phyloP scores from a whole-genome alignment of 306 rosid genomes.

The Cucurbita maxima region DNA sequence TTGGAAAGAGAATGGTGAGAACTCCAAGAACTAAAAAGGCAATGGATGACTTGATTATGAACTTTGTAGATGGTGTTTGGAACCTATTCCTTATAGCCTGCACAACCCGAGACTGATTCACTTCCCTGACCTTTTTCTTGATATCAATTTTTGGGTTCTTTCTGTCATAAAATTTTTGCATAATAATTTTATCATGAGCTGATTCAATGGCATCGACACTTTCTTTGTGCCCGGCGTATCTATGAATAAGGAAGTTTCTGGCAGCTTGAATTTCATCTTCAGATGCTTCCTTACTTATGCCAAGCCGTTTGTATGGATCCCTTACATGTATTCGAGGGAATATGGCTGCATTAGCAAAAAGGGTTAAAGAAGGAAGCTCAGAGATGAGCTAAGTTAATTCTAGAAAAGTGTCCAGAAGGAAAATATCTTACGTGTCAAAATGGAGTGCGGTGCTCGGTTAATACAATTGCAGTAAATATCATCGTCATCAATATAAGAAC shows the following conservation, averaged over 20 bases:
- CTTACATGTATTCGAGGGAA: conserved; percentile 82
- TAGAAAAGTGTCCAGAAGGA: background rate
- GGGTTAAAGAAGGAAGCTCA: background rate
- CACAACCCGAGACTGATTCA: conserved; percentile 57
- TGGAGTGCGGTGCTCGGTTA: background rate
- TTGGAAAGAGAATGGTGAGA: conserved; percentile 70
- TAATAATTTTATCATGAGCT: conserved; percentile 83
- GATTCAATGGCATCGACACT: conserved; percentile 91
- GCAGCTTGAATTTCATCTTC: conserved; percentile 94
- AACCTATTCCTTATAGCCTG: conserved; percentile 71
- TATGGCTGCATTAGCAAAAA: conserved; percentile 30
- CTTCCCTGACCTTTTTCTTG: conserved; percentile 66
- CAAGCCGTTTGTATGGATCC: conserved; percentile 93
- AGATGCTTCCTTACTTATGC: conserved; percentile 86
- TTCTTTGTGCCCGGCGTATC: conserved; percentile 74
- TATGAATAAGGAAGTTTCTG: conserved; percentile 75
- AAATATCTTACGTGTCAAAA: background rate
- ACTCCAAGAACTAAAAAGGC: conserved; percentile 56
- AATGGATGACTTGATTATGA: conserved; percentile 61
- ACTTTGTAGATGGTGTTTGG: conserved; percentile 56
- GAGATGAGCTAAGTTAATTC: background rate
- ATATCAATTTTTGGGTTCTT: conserved; percentile 74
- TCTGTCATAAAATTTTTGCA: conserved; percentile 66
- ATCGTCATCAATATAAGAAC: background rate
- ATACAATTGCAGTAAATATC: background rate